phyloP scores from a whole-genome alignment of 352 stramenopile genomes.

The Phytophthora sp. region DNA sequence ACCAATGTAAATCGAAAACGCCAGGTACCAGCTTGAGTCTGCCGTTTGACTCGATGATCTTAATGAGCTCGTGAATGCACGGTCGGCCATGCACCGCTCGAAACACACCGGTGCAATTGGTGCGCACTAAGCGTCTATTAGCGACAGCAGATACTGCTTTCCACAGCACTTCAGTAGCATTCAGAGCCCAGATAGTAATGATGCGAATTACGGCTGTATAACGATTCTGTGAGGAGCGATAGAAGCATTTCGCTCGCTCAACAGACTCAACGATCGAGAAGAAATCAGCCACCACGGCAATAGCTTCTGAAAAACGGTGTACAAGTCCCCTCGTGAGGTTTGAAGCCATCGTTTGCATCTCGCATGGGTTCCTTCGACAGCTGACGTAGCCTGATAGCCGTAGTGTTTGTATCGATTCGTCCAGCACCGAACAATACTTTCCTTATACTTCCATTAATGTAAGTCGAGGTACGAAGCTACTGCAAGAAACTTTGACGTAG shows the following conservation, averaged over 20 bases:
- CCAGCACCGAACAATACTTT: neutral
- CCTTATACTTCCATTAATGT: slow-evolving; percentile 4
- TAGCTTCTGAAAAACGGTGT: slow-evolving; percentile 1
- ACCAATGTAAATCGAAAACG: neutral
- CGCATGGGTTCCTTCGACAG: neutral
- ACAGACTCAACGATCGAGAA: neutral
- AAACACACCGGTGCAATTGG: neutral
- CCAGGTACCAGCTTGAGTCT: neutral
- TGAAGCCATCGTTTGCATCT: slow-evolving; percentile 2
- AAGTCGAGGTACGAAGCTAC: neutral
- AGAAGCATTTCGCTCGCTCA: neutral
- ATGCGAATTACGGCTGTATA: neutral
- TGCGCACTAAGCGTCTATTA: neutral
- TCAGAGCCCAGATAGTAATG: neutral
- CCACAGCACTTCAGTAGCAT: neutral
- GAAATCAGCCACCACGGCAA: slow-evolving; percentile 4
- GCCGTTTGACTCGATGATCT: neutral
- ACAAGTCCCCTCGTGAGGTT: neutral
- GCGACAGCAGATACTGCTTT: neutral
- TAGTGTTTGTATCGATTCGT: neutral
- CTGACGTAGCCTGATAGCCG: neutral
- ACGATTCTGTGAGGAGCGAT: neutral
- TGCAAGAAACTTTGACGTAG: neutral
- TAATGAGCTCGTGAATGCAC: neutral
- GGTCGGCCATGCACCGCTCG: neutral